A percentile compares a stretch with the other conserved stretches of the same genome.
Conservation (phyloP, 164 flowering plant species). For the Nelumbo lutea region DNA sequence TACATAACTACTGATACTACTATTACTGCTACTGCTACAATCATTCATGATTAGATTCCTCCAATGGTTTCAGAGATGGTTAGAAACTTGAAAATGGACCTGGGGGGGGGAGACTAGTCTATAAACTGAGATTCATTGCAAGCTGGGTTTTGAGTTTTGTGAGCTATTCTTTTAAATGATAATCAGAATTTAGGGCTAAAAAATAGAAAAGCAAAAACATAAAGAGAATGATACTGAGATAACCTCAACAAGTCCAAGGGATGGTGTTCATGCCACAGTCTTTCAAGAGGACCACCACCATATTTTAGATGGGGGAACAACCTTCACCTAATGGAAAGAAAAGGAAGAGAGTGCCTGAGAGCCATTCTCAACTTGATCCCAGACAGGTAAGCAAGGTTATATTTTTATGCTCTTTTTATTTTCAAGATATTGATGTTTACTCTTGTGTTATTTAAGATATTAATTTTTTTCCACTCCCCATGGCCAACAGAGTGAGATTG, state of each 20-base stretch:
- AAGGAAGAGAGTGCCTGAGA: slow-evolving; percentile 41
- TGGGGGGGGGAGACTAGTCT: too few species aligned
- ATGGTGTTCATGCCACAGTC: slow-evolving; percentile 19
- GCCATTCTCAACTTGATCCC: slow-evolving; percentile 28
- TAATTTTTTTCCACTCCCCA: slow-evolving; percentile 5
- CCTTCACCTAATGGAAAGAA: slow-evolving; percentile 48
- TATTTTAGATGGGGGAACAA: slow-evolving; percentile 30
- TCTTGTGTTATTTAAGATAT: background rate
- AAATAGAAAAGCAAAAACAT: background rate
- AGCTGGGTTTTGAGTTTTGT: too few species aligned
- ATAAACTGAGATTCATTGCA: too few species aligned
- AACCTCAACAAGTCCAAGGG: slow-evolving; percentile 15
- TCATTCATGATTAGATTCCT: too few species aligned
- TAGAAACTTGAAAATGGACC: too few species aligned
- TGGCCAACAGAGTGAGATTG: slow-evolving; percentile 36
- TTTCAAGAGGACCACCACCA: slow-evolving; percentile 29
- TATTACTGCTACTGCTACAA: too few species aligned
- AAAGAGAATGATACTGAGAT: slow-evolving; percentile 27
- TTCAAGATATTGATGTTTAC: background rate
- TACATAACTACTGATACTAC: too few species aligned
- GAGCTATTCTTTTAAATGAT: too few species aligned
- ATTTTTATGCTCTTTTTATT: background rate
- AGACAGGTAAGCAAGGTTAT: slow-evolving; percentile 35
- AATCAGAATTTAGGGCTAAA: too few species aligned
- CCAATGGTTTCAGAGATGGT: too few species aligned